A percentile compares a stretch with the other conserved stretches of the same genome.
These are phyloP conservation scores for Phaeosphaeria sp. DNA, from an alignment of 2,329 filamentous ascomycete species.

Conservation along the genomic window DNA sequence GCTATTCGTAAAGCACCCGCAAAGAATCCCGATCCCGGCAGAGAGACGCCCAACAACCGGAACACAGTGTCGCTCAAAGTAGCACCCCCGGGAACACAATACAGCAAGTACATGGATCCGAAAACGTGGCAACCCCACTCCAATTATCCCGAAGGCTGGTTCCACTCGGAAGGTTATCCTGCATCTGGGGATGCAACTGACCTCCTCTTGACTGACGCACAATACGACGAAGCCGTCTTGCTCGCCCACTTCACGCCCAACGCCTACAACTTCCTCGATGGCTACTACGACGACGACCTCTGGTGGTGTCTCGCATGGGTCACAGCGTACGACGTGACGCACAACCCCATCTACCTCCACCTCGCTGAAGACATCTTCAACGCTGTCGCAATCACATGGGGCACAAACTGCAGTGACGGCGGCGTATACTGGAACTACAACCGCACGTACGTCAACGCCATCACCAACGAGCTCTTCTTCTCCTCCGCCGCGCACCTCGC, in stretches of 20 bases:
- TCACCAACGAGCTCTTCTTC: conserved; percentile 65
- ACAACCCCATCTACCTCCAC: conserved; percentile 53
- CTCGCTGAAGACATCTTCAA: conserved; percentile 59
- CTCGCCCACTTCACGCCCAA: conserved; percentile 15
- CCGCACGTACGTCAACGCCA: conserved; percentile 59
- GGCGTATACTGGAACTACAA: conserved; percentile 59
- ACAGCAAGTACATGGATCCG: conserved; percentile 28
- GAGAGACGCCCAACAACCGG: conserved; percentile 18
- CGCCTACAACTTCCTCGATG: conserved; percentile 48
- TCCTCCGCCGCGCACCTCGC: conserved; percentile 63
- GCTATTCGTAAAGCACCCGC: conserved; percentile 47
- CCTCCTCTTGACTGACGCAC: conserved; percentile 1
- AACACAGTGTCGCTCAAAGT: conserved; percentile 12
- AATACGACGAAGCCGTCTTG: conserved; percentile 8
- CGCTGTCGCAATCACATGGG: conserved; percentile 49
- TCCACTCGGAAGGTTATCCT: neutral
- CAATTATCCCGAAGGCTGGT: conserved; percentile 30
- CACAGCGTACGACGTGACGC: conserved; percentile 61
- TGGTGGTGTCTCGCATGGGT: conserved; percentile 62
- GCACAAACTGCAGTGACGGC: conserved; percentile 53
- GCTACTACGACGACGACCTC: conserved; percentile 61
- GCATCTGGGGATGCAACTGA: conserved; percentile 17
- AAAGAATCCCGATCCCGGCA: conserved; percentile 38
- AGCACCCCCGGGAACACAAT: conserved; percentile 19
- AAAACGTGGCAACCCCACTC: conserved; percentile 23